phyloP scores from a whole-genome alignment of 2,329 filamentous ascomycete species.

The Cladosporium cucumerinum region DNA sequence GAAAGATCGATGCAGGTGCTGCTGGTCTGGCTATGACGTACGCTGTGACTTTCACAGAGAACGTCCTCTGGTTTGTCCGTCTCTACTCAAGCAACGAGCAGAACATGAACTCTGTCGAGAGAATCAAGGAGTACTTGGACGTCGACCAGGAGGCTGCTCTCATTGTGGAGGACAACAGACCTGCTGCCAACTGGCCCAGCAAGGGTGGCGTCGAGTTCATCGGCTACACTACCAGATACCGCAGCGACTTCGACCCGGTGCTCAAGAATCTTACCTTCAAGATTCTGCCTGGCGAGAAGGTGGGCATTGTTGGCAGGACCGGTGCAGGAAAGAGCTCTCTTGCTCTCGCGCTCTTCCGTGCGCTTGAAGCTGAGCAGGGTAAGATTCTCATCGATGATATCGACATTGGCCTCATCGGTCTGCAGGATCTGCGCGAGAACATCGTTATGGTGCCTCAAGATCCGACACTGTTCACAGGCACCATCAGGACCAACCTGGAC shows the following conservation, averaged over 20 bases:
- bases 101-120: constrained; percentile 99
- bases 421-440: constrained; percentile 87
- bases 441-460: constrained; percentile 99
- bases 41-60: constrained; percentile 94
- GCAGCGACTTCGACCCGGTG: constrained; percentile 81
- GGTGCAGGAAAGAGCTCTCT: constrained; percentile 96
- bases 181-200: constrained; percentile 77
- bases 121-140: constrained; percentile 94
- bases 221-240: constrained; percentile 84
- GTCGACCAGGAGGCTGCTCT: constrained; percentile 88
- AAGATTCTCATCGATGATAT: constrained; percentile 87
- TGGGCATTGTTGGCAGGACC: constrained; percentile 92
- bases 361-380: constrained; percentile 84
- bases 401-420: constrained; percentile 84
- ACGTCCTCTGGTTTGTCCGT: constrained; percentile 92
- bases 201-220: constrained; percentile 84
- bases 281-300: constrained; percentile 82
- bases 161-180: constrained; percentile 73
- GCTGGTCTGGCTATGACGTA: constrained; percentile 94
- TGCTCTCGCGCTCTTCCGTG: constrained; percentile 87
- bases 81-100: constrained; percentile 95
- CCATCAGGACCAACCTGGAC: constrained; percentile 87
- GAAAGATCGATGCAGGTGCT: constrained; percentile 80
- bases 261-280: constrained; percentile 81
- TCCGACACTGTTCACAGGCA: constrained; percentile 89